Conservation (phyloP, 805 yeast species). For the Lachancea sp. region DNA sequence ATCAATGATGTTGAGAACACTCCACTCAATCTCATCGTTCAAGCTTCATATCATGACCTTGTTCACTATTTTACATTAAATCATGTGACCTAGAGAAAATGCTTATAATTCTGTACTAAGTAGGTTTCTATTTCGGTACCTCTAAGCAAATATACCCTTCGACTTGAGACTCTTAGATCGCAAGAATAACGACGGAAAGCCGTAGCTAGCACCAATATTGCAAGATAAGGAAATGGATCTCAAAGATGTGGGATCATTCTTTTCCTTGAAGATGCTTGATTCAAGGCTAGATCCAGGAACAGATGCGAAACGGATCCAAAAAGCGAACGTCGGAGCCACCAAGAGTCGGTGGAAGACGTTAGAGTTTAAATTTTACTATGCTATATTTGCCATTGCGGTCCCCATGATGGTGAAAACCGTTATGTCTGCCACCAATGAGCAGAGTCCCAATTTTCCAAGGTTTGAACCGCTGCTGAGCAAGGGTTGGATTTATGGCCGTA, state of each 20-base stretch:
- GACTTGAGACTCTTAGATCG: no score
- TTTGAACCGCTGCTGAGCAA: slow-evolving; percentile 56
- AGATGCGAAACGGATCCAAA: slow-evolving; percentile 14
- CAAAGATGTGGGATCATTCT: slow-evolving; percentile 17
- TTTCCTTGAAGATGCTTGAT: slow-evolving; percentile 26
- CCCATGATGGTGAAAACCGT: slow-evolving; percentile 83
- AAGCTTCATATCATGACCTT: no score
- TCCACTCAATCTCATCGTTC: no score
- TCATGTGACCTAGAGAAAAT: no score
- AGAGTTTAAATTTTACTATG: slow-evolving; percentile 67
- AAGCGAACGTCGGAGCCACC: slow-evolving; percentile 7
- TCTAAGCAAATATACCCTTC: no score
- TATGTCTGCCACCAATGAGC: slow-evolving; percentile 67
- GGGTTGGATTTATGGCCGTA: slow-evolving; percentile 89
- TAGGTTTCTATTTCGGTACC: no score
- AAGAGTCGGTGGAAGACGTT: slow-evolving; percentile 57
- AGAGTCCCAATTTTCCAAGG: slow-evolving; percentile 63
- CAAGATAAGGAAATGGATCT: no score
- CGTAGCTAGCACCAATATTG: no score
- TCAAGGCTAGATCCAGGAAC: slow-evolving; percentile 23
- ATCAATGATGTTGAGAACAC: no score
- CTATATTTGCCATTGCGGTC: slow-evolving; percentile 59
- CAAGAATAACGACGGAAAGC: no score
- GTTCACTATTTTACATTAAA: no score
- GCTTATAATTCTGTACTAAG: no score